Conservation (phyloP, 2,329 filamentous ascomycete species). For the Volutella citrinella region DNA sequence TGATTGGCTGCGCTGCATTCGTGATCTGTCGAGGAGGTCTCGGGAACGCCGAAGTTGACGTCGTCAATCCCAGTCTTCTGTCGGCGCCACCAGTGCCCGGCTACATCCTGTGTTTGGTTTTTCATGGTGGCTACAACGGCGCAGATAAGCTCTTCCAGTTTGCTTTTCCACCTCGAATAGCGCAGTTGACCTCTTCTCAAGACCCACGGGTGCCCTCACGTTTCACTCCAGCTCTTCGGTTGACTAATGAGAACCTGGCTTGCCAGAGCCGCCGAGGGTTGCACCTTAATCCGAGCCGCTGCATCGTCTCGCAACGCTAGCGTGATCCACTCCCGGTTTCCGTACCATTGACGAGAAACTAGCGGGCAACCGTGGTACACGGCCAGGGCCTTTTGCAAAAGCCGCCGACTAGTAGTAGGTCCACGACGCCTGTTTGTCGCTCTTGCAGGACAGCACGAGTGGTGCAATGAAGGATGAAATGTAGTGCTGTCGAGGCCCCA, state of each 20-base stretch:
- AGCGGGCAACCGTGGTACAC: constrained; percentile 4
- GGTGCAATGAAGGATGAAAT: too few relatives aligned
- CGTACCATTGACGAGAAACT: constrained; percentile 5
- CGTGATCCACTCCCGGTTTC: constrained; percentile 25
- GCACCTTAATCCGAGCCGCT: constrained; percentile 28
- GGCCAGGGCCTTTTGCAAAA: constrained; percentile 23
- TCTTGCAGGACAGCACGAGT: neutral
- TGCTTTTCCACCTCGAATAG: neutral
- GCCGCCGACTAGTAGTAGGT: neutral
- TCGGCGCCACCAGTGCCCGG: neutral
- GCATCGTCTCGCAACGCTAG: constrained; percentile 21
- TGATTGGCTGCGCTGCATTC: too few relatives aligned
- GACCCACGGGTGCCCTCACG: neutral
- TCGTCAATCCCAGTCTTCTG: too few relatives aligned
- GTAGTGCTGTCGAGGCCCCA: too few relatives aligned
- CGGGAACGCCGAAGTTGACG: too few relatives aligned
- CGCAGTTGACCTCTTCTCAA: too few relatives aligned
- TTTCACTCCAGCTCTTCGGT: constrained; percentile 1
- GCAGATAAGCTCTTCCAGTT: neutral
- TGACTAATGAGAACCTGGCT: constrained; percentile 3
- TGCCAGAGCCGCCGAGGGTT: constrained; percentile 23
- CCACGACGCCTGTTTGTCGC: neutral
- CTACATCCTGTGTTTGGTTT: neutral
- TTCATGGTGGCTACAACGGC: too few relatives aligned
- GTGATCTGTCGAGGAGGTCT: too few relatives aligned